These are phyloP conservation scores for Achlya hypogyna DNA, from an alignment of 352 stramenopile genomes.

Conservation along the genomic window DNA sequence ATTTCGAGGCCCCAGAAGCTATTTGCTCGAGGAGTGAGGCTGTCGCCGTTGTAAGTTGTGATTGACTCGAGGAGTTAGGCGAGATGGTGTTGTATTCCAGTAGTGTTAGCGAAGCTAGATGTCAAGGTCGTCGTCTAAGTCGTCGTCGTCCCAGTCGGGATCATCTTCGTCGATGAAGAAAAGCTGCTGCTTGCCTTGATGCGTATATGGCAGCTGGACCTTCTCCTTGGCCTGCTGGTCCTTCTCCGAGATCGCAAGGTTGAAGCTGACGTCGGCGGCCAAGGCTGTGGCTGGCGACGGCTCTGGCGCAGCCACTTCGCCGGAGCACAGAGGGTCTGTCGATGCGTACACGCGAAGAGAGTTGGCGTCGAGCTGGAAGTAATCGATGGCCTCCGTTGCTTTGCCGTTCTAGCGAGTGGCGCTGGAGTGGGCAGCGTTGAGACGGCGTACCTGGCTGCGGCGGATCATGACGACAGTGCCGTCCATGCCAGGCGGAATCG, in stretches of 20 bases:
- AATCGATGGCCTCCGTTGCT: constrained; percentile 57
- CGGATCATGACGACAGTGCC: constrained; percentile 47
- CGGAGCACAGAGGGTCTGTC: constrained; percentile 29
- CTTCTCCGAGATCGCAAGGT: constrained; percentile 45
- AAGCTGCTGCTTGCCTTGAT: constrained; percentile 34
- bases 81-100: no score
- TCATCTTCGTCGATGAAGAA: constrained; percentile 79
- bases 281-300: neutral
- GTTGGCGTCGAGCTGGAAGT: constrained; percentile 32
- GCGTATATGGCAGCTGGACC: constrained; percentile 66
- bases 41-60: no score
- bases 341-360: constrained; percentile 9
- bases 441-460: constrained; percentile 49
- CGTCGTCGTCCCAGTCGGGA: constrained; percentile 60
- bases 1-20: no score
- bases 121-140: constrained; percentile 49
- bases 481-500: constrained; percentile 50
- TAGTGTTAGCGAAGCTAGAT: constrained; percentile 30
- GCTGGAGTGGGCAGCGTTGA: neutral
- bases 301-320: neutral
- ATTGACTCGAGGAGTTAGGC: no score
- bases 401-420: constrained; percentile 41
- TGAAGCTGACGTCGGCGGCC: constrained; percentile 49
- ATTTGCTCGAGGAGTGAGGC: no score
- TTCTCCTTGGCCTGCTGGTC: constrained; percentile 50